Base-by-base conservation (phyloP, 148 eudicot species). In the Cornus controversa region DNA sequence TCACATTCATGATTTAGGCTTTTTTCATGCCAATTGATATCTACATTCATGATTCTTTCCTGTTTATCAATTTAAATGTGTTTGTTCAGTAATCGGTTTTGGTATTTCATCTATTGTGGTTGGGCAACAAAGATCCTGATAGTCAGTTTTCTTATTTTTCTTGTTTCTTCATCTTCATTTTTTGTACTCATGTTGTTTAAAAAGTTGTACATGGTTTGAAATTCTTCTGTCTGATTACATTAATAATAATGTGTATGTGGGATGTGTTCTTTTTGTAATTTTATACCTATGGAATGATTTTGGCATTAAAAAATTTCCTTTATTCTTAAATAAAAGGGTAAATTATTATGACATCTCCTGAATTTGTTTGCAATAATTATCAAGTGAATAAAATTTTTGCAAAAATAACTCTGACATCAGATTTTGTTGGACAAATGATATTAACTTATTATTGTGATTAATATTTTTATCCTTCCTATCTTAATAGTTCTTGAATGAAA, bases 201-300 rank as follows among this genome's bases (percentile, higher is more conserved):
- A 72, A 45, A 24, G 27, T 22, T 78, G 63, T 71, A 58, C 25
- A 58, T 58, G 64, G 23, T 58, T 58, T 58, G 64, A 40, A 25
- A 62, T 70, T 77, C 58, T 60, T 37, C 36, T 24, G 25, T 70
- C n/a, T 28, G 80, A 78, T 60, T 60, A 26, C 45, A 36, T 70
- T 40, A 47, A 25, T 23, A 69, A 54, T 37, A 78, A 27, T 20
- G 15, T 25, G n/a, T 37, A 28, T 40, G 66, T 64, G 22, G 10
- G 1, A 13, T 54, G 62, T 54, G 62, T 54, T 54, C 20, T 54
- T 54, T 54, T 54, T 54, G 18, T 10, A 13, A 0, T 16, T 8
- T 15, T 58, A n/a, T 58, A 1, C 64, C 64, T n/a, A n/a, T n/a
- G n/a, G n/a, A n/a, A n/a, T n/a, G n/a, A n/a, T n/a, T n/a, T n/a